phyloP scores from a whole-genome alignment of 345 rosid genomes.

The Eucalyptus cloeziana region DNA sequence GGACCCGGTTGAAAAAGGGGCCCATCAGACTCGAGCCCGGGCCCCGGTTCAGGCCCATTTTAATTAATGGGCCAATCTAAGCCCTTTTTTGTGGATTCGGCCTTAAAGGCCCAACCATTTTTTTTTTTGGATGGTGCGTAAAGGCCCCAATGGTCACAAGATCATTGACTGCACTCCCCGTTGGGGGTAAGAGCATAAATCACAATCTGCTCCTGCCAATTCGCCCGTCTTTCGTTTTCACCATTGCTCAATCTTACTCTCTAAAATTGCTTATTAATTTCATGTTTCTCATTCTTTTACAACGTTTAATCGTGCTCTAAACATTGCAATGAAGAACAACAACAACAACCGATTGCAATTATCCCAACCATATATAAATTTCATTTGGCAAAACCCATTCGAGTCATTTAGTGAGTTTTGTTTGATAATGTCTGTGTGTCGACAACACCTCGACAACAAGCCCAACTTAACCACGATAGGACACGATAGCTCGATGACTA shows the following conservation, averaged over 20 bases:
- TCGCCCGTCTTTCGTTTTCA: not conserved
- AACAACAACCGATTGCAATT: accelerated
- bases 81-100: not conserved
- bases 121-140: no score
- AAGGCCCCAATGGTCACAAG: not conserved
- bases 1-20: not conserved
- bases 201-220: no score
- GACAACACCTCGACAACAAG: not conserved
- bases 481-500: not conserved
- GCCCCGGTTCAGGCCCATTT: not conserved
- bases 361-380: not conserved
- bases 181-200: no score
- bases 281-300: not conserved
- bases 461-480: not conserved
- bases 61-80: not conserved
- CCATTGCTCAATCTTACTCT: not conserved
- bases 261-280: no score
- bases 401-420: no score
- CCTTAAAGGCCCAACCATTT: not conserved
- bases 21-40: not conserved
- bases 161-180: no score
- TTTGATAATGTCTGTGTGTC: no score
- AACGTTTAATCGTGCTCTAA: no score
- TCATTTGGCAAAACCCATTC: not conserved
- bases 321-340: not conserved